phyloP scores from a whole-genome alignment of 495 filamentous ascomycete species.

The Bathelium albidoporum region DNA sequence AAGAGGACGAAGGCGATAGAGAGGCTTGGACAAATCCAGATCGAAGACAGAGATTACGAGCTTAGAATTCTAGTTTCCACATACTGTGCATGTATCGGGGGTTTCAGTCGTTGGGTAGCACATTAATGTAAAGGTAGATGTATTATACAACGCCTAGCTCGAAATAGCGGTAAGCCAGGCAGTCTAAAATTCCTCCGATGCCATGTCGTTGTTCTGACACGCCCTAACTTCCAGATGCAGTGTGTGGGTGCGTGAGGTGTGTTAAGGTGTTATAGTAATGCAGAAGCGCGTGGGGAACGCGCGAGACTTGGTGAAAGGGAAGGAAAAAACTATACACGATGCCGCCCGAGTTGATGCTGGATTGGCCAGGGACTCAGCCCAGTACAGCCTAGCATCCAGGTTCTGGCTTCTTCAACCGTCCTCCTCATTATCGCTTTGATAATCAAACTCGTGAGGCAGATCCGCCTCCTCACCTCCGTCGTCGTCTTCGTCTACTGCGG shows the following conservation, averaged over 20 bases:
- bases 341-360: neutral
- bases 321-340: no score
- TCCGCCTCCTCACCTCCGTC: conserved; percentile 79
- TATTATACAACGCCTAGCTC: conserved; percentile 4
- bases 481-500: conserved; percentile 75
- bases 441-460: conserved; percentile 73
- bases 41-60: no score
- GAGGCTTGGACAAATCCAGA: neutral
- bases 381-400: neutral
- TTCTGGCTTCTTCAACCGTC: conserved; percentile 33
- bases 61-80: neutral
- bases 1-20: conserved; percentile 22
- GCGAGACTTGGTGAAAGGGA: no score
- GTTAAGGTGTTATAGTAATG: neutral
- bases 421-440: conserved; percentile 65
- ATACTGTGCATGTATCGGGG: neutral
- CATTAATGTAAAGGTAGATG: neutral
- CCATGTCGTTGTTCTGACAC: neutral
- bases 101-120: neutral
- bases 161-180: neutral
- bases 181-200: neutral
- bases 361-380: neutral
- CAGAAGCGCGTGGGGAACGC: neutral
- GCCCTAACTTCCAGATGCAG: neutral
- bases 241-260: neutral